These are phyloP conservation scores for Adansonia madagascariensis DNA, from an alignment of 441 rosid genomes.

Conservation along the genomic window DNA sequence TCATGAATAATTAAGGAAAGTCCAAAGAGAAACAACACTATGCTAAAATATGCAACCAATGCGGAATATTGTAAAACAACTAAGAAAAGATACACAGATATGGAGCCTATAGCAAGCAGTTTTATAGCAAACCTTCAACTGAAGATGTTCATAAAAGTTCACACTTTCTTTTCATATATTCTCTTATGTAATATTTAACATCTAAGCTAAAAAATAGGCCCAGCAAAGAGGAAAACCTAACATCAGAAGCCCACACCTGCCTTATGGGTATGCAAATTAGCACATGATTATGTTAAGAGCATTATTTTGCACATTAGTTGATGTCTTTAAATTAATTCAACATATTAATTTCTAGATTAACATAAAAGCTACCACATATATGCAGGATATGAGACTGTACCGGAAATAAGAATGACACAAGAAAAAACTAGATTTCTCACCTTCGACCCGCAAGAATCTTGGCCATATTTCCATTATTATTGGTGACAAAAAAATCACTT, in stretches of 20 bases:
- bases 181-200: neutral
- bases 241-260: neutral
- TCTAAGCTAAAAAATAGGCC: neutral
- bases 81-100: neutral
- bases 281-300: conserved; percentile 4
- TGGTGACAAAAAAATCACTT: conserved; percentile 92
- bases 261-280: neutral
- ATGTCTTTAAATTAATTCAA: conserved; percentile 11
- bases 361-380: neutral
- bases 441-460: conserved; percentile 98
- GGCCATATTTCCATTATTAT: conserved; percentile 95
- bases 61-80: neutral
- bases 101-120: neutral
- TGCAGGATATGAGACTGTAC: neutral
- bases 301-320: neutral
- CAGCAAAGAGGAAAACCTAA: neutral
- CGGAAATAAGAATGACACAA: neutral
- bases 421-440: conserved; percentile 48
- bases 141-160: neutral
- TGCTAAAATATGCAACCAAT: conserved; percentile 6
- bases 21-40: neutral
- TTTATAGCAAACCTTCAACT: conserved; percentile 3
- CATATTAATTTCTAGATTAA: neutral
- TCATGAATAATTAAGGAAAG: conserved; percentile 18
- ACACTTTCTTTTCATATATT: neutral